Base-by-base conservation (phyloP, 1,284 basidiomycete genomes). In the Heterobasidion irregulare region DNA sequence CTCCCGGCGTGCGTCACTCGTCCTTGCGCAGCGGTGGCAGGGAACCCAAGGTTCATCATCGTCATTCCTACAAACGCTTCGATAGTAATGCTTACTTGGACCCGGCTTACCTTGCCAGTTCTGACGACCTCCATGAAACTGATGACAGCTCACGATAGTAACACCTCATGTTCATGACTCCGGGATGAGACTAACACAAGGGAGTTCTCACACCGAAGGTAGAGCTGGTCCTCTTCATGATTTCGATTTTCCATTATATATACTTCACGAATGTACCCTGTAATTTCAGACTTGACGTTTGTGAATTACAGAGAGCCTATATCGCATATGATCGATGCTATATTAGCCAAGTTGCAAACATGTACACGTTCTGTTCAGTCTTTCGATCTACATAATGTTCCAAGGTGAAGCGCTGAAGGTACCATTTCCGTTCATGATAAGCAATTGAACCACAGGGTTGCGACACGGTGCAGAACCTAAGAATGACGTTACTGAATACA, bases 1-100 rank as follows among this genome's bases (percentile, higher is more conserved):
- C 60, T 19, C 60, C 60, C n/a, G 56, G 50, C 3, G 50, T 55
- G 48, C 57, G 60, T 12, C 38, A 53, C 33, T 45, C 54, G 41
- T 54, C 47, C 9, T 52, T 58, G 26, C 52, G 57, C 33, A 50
- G 41, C 44, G 34, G 48, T 36, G 26, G 46, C 10, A 50, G 46
- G 46, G 46, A 47, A 47, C 16, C 16, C 54, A 41, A 43, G 52
- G 53, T 18, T 10, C 19, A 49, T 19, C 53, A 50, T 55, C 13
- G 49, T 58, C 38, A 41, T 41, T 41, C 38, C 38, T 41, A 41
- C 38, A 10, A 41, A 41, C 38, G 38, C 38, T 41, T 41, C n/a
- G 38, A 41, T n/a, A n/a, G 38, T 41, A 6, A 41, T 41, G 38
- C 38, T 41, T 41, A 41, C 38, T n/a, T 41, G 10, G 38, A 41